Conservation (phyloP, 345 rosid genomes). For the Brassica nigra region DNA sequence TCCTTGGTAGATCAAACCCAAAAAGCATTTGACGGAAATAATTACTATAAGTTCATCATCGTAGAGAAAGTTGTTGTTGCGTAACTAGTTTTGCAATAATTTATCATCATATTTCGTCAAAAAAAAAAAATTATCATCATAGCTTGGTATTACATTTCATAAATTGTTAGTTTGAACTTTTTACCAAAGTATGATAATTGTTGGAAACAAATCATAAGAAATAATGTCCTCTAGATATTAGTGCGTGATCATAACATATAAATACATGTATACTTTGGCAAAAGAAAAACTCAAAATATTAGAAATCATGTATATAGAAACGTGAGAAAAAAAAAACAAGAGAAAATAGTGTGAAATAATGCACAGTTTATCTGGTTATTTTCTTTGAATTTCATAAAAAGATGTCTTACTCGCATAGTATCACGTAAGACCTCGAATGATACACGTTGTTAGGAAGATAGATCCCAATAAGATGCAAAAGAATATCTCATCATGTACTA, state of each 20-base stretch:
- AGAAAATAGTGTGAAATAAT: not conserved
- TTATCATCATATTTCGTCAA: not conserved
- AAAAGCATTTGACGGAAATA: not conserved
- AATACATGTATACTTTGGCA: not conserved
- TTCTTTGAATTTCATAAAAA: not conserved
- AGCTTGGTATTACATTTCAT: not conserved
- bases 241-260: not conserved
- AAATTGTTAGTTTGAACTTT: not conserved
- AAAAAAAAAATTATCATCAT: not conserved
- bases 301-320: not conserved
- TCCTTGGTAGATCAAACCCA: constrained; percentile 6
- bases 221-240: not conserved
- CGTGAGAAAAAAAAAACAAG: not conserved
- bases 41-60: not conserved
- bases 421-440: not conserved
- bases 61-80: not conserved
- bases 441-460: constrained; percentile 24
- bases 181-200: not conserved
- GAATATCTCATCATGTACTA: constrained; percentile 13
- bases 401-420: constrained; percentile 26
- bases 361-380: not conserved
- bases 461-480: constrained; percentile 19
- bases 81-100: not conserved
- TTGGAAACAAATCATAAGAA: not conserved
- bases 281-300: not conserved